Evolutionary conservation across 768 basidiomycete genomes (phyloP), one percentile per base, ranked within the genome.

Genomic region (Pleurotus platypus): DNA sequence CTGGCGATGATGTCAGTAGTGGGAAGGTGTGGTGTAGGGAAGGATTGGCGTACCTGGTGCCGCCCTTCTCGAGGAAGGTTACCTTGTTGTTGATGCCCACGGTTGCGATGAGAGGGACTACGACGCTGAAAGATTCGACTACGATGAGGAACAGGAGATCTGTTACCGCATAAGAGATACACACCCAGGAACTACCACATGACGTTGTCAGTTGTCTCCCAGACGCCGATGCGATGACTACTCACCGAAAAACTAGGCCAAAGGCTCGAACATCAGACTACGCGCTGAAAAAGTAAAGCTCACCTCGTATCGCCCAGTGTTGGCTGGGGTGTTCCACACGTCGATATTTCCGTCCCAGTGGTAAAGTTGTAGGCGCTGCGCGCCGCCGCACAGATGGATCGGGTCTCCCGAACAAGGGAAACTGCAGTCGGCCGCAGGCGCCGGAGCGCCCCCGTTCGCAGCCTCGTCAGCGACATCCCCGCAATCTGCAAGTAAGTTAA

Each of bases 51-150:
- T 64, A 80, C 79, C 78, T 77, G 20, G 89, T 90, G 7, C 88
- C 87, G 2, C 55, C 70, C 67, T 92, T 92, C 69, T 92, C 90
- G 5, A 92, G 73, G 72, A 92, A 89, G 1, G 84, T 80, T 48
- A 92, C 85, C 65, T 92, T 92, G 75, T 87, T 85, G 74, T 92
- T 92, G 69, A 88, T 76, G 1, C 90, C 89, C 35, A 92, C 72
- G 0, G 90, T 91, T 2, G 87, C 83, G 39, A 90, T 81, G 57
- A 91, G 73, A 3, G 89, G 89, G 13, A 90, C 83, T 54, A 89
- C 76, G 27, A 90, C 76, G 1, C 89, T 89, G 30, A 88, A 88
- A 20, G 47, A 58, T 11, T 47, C 51, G 45, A 42, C 30, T 46
- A 20, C 16, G 49, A 46, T 46, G 22, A 43, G 18, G 9, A 58